Evolutionary conservation across 1,139 yeast genomes (phyloP).

Genomic region (Saccharomyces hybrid): DNA sequence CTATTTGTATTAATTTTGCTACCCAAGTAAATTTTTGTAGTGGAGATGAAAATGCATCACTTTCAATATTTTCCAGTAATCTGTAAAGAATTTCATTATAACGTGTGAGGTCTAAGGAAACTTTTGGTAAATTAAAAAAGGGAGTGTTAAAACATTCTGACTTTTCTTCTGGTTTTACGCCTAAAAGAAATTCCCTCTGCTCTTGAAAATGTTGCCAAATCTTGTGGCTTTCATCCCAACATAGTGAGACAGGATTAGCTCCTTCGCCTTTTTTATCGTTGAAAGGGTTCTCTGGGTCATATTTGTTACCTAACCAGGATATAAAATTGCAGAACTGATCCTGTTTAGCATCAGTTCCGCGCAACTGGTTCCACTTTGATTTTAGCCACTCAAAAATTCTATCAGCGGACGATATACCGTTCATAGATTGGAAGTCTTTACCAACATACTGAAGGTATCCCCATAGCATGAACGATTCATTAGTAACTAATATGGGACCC

Average conservation of each 20-base stretch:
- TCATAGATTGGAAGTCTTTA: constrained; percentile 29
- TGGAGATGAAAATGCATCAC: neutral
- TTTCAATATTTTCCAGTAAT: constrained; percentile 4
- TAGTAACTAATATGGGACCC: constrained; percentile 46
- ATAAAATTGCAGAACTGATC: constrained; percentile 33
- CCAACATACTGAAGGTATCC: constrained; percentile 36
- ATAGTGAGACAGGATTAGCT: neutral
- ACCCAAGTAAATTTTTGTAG: neutral
- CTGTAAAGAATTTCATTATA: constrained; percentile 2
- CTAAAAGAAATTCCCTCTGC: constrained; percentile 3
- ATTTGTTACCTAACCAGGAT: constrained; percentile 38
- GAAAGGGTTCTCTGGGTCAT: neutral
- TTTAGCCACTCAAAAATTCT: constrained; percentile 43
- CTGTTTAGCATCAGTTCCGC: constrained; percentile 14
- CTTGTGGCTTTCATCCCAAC: neutral
- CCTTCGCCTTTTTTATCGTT: neutral
- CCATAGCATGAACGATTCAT: constrained; percentile 52
- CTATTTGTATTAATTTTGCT: neutral
- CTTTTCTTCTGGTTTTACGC: neutral
- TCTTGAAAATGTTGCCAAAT: constrained; percentile 1
- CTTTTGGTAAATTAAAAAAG: neutral
- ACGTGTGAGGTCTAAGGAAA: neutral
- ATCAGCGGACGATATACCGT: constrained; percentile 17
- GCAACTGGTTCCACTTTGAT: constrained; percentile 36
- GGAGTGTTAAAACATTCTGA: neutral